phyloP scores from a whole-genome alignment of 148 eudicot species.

The Silene conica region DNA sequence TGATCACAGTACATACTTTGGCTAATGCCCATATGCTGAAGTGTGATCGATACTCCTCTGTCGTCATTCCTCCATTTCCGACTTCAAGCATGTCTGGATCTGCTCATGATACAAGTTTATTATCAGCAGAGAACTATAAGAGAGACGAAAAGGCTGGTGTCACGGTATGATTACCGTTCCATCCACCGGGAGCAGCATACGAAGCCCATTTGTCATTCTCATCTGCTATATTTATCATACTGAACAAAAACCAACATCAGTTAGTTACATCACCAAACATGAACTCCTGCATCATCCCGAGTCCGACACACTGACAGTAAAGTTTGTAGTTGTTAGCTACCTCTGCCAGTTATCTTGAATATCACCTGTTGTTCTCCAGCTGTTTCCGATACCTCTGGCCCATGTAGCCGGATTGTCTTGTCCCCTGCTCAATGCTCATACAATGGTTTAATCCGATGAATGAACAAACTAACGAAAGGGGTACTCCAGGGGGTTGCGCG shows the following conservation, averaged over 20 bases:
- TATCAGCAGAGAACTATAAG: neutral
- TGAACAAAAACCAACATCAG: neutral
- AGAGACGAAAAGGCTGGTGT: neutral
- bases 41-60: conserved; percentile 71
- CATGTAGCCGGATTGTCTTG: conserved; percentile 73
- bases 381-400: conserved; percentile 60
- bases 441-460: neutral
- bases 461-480: neutral
- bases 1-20: conserved; percentile 37
- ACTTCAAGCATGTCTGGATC: conserved; percentile 98
- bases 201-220: conserved; percentile 67
- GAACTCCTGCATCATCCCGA: neutral
- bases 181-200: conserved; percentile 74
- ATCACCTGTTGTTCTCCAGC: conserved; percentile 94
- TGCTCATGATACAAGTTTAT: conserved; percentile 13
- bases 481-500: too few relatives aligned
- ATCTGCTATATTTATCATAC: conserved; percentile 41
- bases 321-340: conserved; percentile 26
- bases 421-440: conserved; percentile 58
- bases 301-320: neutral
- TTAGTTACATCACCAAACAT: neutral
- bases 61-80: conserved; percentile 92
- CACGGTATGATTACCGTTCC: conserved; percentile 55
- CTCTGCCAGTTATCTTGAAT: conserved; percentile 66
- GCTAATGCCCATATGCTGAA: conserved; percentile 92